These are phyloP conservation scores for Climacium dendroides DNA, from an alignment of 225 moss, liverwort and hornwort genomes.

Conservation along the genomic window DNA sequence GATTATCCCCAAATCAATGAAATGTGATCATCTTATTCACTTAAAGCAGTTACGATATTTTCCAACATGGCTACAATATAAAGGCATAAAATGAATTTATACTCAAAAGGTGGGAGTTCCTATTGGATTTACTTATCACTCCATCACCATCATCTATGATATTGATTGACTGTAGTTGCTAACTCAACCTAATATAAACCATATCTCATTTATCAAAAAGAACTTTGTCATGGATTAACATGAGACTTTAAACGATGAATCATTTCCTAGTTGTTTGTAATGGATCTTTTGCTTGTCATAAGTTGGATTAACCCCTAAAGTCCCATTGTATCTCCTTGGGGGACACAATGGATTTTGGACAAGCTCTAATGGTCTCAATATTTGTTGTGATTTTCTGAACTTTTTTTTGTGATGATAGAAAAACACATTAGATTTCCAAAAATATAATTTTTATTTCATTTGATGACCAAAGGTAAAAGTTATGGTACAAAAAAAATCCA, in stretches of 20 bases:
- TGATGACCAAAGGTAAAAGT: too few species aligned
- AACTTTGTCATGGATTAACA: rapidly evolving
- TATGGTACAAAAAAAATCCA: too few species aligned
- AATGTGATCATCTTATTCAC: too few species aligned
- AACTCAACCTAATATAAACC: background rate
- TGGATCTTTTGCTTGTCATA: background rate
- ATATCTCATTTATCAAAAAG: background rate
- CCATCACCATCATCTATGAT: background rate
- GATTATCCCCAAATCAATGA: too few species aligned
- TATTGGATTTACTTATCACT: rapidly evolving
- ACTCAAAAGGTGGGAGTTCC: background rate
- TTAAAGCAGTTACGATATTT: background rate
- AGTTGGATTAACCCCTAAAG: background rate
- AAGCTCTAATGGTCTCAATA: too few species aligned
- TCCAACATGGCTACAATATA: background rate
- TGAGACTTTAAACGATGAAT: too few species aligned
- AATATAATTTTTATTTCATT: too few species aligned
- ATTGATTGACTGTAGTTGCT: background rate
- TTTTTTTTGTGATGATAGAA: too few species aligned
- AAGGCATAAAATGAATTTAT: background rate
- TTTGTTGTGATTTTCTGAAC: too few species aligned
- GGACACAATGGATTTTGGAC: too few species aligned
- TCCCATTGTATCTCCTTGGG: too few species aligned
- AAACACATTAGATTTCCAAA: too few species aligned
- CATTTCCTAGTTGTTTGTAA: background rate